Evolutionary conservation across 495 filamentous ascomycete genomes (phyloP).

Genomic region (Aspergillus biplanus): DNA sequence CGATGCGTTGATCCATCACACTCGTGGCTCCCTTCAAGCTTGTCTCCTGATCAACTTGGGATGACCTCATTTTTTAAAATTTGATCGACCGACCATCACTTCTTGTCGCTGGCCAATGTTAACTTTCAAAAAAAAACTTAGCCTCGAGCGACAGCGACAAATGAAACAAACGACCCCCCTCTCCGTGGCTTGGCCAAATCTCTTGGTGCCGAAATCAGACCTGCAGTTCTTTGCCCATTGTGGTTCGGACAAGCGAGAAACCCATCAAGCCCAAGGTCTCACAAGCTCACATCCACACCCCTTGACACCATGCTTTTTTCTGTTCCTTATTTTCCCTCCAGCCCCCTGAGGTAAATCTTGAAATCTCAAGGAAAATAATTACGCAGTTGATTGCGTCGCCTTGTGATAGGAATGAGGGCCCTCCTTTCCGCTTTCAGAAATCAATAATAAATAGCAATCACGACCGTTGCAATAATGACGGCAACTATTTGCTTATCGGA

Average conservation of each 20-base stretch:
- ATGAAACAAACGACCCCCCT: slow-evolving; percentile 8
- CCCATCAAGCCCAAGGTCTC: neutral
- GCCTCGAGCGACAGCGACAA: slow-evolving; percentile 3
- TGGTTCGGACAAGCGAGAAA: slow-evolving; percentile 13
- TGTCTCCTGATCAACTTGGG: slow-evolving; percentile 22
- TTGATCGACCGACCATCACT: slow-evolving; percentile 16
- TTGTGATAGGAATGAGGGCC: neutral
- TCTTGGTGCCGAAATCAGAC: slow-evolving; percentile 5
- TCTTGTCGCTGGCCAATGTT: slow-evolving; percentile 15
- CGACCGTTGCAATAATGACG: slow-evolving; percentile 3
- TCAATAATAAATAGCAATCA: neutral
- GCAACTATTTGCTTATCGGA: slow-evolving; percentile 3
- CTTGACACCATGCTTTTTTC: neutral
- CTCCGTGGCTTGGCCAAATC: slow-evolving; percentile 1
- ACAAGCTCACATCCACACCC: neutral
- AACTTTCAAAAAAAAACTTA: slow-evolving; percentile 1
- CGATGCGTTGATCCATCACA: slow-evolving; percentile 19
- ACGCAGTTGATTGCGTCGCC: neutral
- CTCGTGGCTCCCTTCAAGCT: slow-evolving; percentile 1
- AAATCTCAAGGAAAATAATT: neutral
- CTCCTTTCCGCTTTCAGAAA: neutral
- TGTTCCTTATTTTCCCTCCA: neutral
- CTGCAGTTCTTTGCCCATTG: slow-evolving; percentile 8
- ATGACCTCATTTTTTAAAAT: slow-evolving; percentile 8
- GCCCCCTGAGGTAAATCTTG: neutral